Conservation (phyloP, 2,329 filamentous ascomycete genomes). For the Periglandula ipomoeae region DNA sequence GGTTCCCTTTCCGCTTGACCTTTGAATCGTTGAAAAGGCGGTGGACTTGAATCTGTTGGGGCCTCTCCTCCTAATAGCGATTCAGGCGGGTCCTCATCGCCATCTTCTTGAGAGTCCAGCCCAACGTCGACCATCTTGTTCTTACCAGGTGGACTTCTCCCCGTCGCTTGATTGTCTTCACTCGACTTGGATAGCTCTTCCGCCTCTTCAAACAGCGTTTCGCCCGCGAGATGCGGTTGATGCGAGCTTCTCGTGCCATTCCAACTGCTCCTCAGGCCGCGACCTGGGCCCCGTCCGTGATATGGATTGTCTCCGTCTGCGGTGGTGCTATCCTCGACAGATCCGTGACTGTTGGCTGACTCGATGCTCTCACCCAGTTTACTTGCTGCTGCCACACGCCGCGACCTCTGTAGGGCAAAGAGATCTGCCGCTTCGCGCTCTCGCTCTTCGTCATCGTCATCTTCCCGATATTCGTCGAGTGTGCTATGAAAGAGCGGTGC, state of each 20-base stretch:
- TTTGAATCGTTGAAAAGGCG: conserved; percentile 54
- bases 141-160: conserved; percentile 28
- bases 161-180: conserved; percentile 19
- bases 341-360: conserved; percentile 36
- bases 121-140: conserved; percentile 81
- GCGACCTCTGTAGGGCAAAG: conserved; percentile 81
- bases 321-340: conserved; percentile 22
- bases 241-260: conserved; percentile 41
- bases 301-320: conserved; percentile 24
- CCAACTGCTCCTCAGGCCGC: conserved; percentile 57
- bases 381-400: conserved; percentile 78
- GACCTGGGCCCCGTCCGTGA: conserved; percentile 36
- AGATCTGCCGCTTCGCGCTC: conserved; percentile 90
- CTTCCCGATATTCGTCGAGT: conserved; percentile 82
- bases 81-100: conserved; percentile 48
- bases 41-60: conserved; percentile 42
- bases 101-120: conserved; percentile 57
- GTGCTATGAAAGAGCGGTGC: conserved; percentile 93
- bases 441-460: conserved; percentile 86
- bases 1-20: conserved; percentile 27
- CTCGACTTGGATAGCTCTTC: conserved; percentile 30
- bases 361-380: conserved; percentile 80
- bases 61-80: conserved; percentile 49
- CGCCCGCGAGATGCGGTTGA: conserved; percentile 17
- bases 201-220: conserved; percentile 31